A percentile compares a stretch with the other conserved stretches of the same genome.
These are phyloP conservation scores for Metschnikowia proteae DNA, from an alignment of 805 yeast genomes.

Conservation along the genomic window DNA sequence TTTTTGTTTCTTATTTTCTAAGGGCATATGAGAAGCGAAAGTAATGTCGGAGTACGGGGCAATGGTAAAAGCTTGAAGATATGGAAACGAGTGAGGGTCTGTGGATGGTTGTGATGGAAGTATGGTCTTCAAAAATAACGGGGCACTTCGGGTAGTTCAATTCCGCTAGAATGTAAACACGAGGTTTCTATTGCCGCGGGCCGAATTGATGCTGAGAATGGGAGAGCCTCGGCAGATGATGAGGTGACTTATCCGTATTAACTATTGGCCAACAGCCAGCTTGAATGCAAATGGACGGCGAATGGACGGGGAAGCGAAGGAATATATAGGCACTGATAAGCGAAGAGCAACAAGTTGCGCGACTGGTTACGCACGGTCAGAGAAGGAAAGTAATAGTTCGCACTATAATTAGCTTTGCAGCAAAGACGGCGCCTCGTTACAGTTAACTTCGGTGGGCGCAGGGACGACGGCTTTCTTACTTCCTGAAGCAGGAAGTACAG, in stretches of 20 bases:
- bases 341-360: slow-evolving; percentile 5
- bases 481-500: too few relatives aligned
- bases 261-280: neutral
- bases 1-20: neutral
- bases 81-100: neutral
- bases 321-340: slow-evolving; percentile 1
- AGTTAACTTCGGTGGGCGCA: neutral
- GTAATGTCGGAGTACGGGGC: neutral
- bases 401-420: slow-evolving; percentile 1
- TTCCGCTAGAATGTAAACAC: neutral
- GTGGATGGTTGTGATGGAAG: neutral
- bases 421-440: neutral
- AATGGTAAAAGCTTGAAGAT: neutral
- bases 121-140: neutral
- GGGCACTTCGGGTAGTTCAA: neutral
- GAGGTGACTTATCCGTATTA: neutral
- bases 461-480: too few relatives aligned
- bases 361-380: neutral
- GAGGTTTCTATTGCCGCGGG: neutral
- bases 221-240: neutral
- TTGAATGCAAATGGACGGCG: neutral
- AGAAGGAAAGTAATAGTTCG: slow-evolving; percentile 1
- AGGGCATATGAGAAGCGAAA: neutral
- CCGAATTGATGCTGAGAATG: neutral
- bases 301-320: neutral